Evolutionary conservation across 805 yeast genomes (phyloP), one percentile per base, ranked within the genome.

Genomic region (Cyberlindnera petersonii): DNA sequence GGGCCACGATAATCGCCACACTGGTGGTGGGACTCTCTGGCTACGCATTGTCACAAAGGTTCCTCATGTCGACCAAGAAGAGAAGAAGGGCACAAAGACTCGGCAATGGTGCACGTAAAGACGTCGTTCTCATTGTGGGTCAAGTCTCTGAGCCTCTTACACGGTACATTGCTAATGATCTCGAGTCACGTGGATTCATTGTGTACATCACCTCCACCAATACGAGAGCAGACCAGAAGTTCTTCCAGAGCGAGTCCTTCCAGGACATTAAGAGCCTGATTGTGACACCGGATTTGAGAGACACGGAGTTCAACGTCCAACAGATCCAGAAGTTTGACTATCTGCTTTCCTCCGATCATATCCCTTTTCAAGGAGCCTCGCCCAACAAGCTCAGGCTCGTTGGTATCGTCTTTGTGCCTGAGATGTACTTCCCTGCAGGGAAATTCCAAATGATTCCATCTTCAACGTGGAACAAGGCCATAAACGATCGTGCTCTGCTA

Each of bases 171-270:
- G 85, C 88, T 1, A 69, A 74, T 40, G 95, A 86, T 56, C 69
- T 86, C 46, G 88, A 85, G 47, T 72, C 72, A 31, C 66, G 95
- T 38, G 95, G 95, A 1, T 86, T 83, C 55, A 81, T 87, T 23
- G 88, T 87, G 4, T 86, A 82, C 56, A 69, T 86, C 46, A 79
- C 94, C 0, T 60, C 65, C 1, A 57, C 71, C 1, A 63, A 63
- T 27, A 53, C 61, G 9, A 55, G 56, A 22, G 48, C 51, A 1
- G 61, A 58, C 24, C 56, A 67, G 31, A 65, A 61, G 47, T 71
- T 71, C 38, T 65, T 78, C 33, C 74, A 72, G 44, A 73, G 65
- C 44, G 85, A 83, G 42, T 71, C 79, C 32, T 76, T 82, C 13
- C 72, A 75, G 18, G 95, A 86, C 56, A 73, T 86, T 39, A 75